Evolutionary conservation across 495 filamentous ascomycete genomes (phyloP), one percentile per base, ranked within the genome.

Genomic region (Aspergillus mulundensis): DNA sequence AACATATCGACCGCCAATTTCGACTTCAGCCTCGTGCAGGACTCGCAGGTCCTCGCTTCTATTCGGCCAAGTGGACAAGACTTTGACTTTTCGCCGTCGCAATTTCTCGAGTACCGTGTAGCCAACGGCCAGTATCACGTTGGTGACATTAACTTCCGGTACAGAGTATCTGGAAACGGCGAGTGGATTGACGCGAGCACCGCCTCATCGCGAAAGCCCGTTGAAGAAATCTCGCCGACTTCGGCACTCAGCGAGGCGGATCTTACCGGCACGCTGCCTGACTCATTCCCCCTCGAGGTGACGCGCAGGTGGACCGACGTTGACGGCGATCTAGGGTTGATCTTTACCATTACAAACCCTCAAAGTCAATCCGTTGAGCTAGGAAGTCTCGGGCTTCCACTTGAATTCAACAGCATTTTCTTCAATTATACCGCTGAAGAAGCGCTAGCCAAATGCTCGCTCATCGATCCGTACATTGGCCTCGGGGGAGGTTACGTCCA

Each of bases 351-450:
- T n/a, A 65, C 56, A 18, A 83, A 83, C 60, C 54, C 59, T 7
- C 70, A 54, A 15, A 54, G 53, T 0, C 51, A 63, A 1, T 43
- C 66, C 3, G 47, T 81, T 2, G 79, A 83, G 42, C 59, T 83
- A 14, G 80, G 80, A 10, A 73, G 74, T 47, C 64, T 83, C 2
- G 80, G 80, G 0, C 75, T 81, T 47, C 79, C 80, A 0, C 69
- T 77, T 42, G 76, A 79, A 61, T 78, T 80, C 68, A 81, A 81
- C 62, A 83, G 74, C 61, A 80, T 81, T 54, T 83, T 83, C 60
- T 78, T 72, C n/a, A 71, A 70, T 42, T 71, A 77, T 10, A 64
- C 67, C 1, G 70, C 75, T 0, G 63, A 57, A 10, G 68, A 77
- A 6, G 77, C 70, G 23, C 68, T 72, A 40, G 61, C 59, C 0